Evolutionary conservation across 2,329 filamentous ascomycete species (phyloP).

Genomic region (Botrytis sinoallii): DNA sequence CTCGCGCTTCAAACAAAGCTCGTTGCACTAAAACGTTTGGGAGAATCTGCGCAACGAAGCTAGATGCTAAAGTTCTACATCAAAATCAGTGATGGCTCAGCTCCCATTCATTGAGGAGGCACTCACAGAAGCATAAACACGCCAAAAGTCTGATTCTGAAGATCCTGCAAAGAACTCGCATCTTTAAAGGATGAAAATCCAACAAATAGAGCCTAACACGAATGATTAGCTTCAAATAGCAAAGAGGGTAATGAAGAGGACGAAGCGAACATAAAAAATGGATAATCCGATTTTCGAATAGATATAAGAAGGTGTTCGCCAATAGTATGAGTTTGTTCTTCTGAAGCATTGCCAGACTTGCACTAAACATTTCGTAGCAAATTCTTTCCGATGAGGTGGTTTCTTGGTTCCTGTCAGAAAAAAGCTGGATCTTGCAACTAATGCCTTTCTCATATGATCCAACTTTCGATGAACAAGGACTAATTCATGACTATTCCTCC

Average conservation of each 20-base stretch:
- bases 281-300: constrained; percentile 33
- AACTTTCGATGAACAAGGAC: constrained; percentile 45
- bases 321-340: constrained; percentile 60
- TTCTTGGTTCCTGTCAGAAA: constrained; percentile 38
- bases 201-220: constrained; percentile 53
- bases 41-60: constrained; percentile 74
- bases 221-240: not conserved
- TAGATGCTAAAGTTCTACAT: constrained; percentile 60
- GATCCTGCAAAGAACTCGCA: constrained; percentile 55
- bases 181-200: constrained; percentile 68
- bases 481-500: constrained; percentile 52
- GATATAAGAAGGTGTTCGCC: constrained; percentile 61
- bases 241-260: not conserved
- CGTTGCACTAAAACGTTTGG: constrained; percentile 58
- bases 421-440: constrained; percentile 31
- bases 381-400: constrained; percentile 53
- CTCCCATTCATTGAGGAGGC: not conserved
- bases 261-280: constrained; percentile 42
- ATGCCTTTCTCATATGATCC: constrained; percentile 44
- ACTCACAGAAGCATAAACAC: constrained; percentile 65
- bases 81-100: not conserved
- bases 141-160: constrained; percentile 71
- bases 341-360: constrained; percentile 55
- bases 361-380: constrained; percentile 55
- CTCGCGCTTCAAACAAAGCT: constrained; percentile 63